Conservation (phyloP, 2,329 filamentous ascomycete genomes). For the Fonsecaea pedrosoi region DNA sequence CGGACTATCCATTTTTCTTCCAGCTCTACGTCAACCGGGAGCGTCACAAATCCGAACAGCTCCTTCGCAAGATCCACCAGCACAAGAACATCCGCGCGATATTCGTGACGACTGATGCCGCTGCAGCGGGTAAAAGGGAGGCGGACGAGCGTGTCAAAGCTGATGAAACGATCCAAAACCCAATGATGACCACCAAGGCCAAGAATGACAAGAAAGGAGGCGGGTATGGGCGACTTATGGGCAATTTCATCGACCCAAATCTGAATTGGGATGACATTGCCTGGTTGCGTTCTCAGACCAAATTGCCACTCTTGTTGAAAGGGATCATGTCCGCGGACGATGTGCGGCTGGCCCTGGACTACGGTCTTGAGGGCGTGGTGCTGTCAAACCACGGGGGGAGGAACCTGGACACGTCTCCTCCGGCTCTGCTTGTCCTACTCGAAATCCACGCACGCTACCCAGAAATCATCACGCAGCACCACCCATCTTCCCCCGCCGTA, state of each 20-base stretch:
- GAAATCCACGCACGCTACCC: constrained; percentile 60
- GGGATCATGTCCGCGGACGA: constrained; percentile 65
- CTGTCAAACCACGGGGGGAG: constrained; percentile 67
- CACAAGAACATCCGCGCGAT: constrained; percentile 38
- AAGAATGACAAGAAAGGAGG: constrained; percentile 62
- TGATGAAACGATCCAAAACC: constrained; percentile 51
- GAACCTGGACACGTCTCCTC: constrained; percentile 60
- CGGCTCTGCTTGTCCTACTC: constrained; percentile 59
- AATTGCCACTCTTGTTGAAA: constrained; percentile 63
- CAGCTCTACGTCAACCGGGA: constrained; percentile 64
- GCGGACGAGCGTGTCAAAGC: constrained; percentile 63
- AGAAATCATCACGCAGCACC: constrained; percentile 55
- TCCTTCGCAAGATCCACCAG: constrained; percentile 50
- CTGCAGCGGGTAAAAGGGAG: constrained; percentile 60
- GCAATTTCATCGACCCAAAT: constrained; percentile 59
- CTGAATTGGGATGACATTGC: constrained; percentile 62
- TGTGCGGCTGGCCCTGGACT: constrained; percentile 58
- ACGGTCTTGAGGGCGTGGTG: constrained; percentile 62
- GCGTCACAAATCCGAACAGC: constrained; percentile 55
- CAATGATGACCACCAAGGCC: constrained; percentile 39
- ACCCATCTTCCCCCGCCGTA: constrained; percentile 33
- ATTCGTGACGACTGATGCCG: constrained; percentile 42
- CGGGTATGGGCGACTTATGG: constrained; percentile 62
- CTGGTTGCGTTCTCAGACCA: constrained; percentile 58
- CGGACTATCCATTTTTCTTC: constrained; percentile 57